Evolutionary conservation across 768 basidiomycete genomes (phyloP).

Genomic region (Filobasidium floriforme): DNA sequence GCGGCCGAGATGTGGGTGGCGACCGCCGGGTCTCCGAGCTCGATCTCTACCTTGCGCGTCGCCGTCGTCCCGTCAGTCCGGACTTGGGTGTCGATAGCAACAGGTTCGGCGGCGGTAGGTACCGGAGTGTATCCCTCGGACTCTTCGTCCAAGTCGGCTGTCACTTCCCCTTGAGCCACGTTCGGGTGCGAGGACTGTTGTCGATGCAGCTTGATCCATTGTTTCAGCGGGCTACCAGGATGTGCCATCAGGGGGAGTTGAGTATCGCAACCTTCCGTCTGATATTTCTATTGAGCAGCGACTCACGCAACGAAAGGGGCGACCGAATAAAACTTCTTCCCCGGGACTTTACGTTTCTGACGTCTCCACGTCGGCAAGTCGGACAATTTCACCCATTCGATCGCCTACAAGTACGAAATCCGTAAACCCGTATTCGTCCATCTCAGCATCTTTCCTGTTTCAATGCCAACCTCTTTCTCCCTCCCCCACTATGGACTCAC

Average conservation of each 20-base stretch:
- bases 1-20: background rate
- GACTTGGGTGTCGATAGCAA: background rate
- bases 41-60: background rate
- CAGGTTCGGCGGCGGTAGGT: background rate
- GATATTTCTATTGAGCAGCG: conserved; percentile 27
- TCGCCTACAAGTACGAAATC: conserved; percentile 57
- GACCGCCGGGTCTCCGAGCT: background rate
- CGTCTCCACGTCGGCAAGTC: conserved; percentile 88
- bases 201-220: conserved; percentile 1
- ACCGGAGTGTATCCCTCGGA: background rate
- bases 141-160: background rate
- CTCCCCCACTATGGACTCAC: conserved; percentile 49
- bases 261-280: conserved; percentile 20
- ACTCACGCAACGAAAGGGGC: conserved; percentile 71
- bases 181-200: too few species aligned
- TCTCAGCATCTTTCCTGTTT: background rate
- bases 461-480: background rate
- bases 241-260: background rate
- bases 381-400: conserved; percentile 84
- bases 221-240: conserved; percentile 4
- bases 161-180: background rate
- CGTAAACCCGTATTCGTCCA: conserved; percentile 17
- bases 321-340: conserved; percentile 79
- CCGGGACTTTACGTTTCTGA: conserved; percentile 51
- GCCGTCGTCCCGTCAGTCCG: background rate